phyloP scores from a whole-genome alignment of 2,329 filamentous ascomycete species.

The Phialocephala sp. region DNA sequence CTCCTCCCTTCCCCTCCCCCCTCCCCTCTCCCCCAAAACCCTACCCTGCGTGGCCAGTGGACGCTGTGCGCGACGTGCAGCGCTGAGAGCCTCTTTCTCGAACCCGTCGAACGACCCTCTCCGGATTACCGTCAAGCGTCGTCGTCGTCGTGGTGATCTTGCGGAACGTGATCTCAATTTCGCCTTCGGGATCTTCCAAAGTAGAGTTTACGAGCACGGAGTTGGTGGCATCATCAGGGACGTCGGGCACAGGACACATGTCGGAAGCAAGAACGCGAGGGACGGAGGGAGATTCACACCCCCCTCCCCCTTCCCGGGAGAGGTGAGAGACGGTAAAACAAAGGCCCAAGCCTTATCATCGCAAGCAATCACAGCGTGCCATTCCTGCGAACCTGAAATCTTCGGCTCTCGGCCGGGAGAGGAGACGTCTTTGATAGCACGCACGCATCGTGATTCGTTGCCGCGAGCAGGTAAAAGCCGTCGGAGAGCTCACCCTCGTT shows the following conservation, averaged over 20 bases:
- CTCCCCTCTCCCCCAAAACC: no score
- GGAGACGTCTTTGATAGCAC: constrained; percentile 8
- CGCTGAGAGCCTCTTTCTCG: constrained; percentile 8
- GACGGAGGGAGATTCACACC: not conserved
- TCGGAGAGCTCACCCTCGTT: not conserved
- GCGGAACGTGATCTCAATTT: not conserved
- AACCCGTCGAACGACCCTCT: not conserved
- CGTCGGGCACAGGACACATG: no score
- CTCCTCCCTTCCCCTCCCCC: no score
- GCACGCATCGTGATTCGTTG: constrained; percentile 4
- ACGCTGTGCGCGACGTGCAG: not conserved
- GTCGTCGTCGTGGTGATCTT: not conserved
- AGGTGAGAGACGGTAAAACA: not conserved
- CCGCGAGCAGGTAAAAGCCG: not conserved
- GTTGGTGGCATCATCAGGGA: no score
- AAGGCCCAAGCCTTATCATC: constrained; percentile 7
- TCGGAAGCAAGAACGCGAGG: not conserved
- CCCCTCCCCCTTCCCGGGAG: not conserved
- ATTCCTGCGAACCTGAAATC: not conserved
- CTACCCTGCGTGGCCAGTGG: no score
- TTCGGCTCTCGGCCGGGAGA: constrained; percentile 10
- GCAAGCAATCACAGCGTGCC: constrained; percentile 5
- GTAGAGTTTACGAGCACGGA: no score
- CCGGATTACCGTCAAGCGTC: constrained; percentile 4
- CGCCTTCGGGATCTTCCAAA: not conserved